phyloP scores from a whole-genome alignment of 2,329 filamentous ascomycete genomes.

The Seiridium cupressi region DNA sequence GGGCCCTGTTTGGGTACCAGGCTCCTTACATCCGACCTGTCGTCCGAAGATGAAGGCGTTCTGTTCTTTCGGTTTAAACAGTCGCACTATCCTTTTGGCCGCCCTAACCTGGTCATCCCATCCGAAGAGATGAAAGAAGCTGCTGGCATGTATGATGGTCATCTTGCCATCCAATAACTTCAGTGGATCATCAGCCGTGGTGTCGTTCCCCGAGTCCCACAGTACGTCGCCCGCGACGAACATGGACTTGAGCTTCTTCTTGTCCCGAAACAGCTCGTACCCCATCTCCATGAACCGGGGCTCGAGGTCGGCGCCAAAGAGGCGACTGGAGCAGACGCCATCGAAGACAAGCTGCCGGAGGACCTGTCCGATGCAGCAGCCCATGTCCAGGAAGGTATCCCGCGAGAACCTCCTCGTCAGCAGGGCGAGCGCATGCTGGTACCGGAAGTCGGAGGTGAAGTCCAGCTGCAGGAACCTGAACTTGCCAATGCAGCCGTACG shows the following conservation, averaged over 20 bases:
- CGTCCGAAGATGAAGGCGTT: conserved; percentile 50
- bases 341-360: conserved; percentile 4
- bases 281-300: conserved; percentile 5
- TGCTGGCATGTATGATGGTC: conserved; percentile 5
- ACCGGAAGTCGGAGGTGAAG: not conserved
- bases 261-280: conserved; percentile 9
- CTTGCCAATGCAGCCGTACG: conserved; percentile 9
- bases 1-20: conserved; percentile 15
- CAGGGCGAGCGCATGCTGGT: conserved; percentile 22
- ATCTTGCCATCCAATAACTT: conserved; percentile 30
- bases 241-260: not conserved
- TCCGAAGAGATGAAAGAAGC: conserved; percentile 14
- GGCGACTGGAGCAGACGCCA: not conserved
- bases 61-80: conserved; percentile 40
- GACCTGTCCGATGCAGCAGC: conserved; percentile 9
- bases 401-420: conserved; percentile 35
- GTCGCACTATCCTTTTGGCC: conserved; percentile 41
- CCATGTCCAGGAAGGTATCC: conserved; percentile 6
- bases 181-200: not conserved
- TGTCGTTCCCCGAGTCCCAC: conserved; percentile 41
- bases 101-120: conserved; percentile 46
- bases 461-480: conserved; percentile 15
- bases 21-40: conserved; percentile 43
- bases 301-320: conserved; percentile 7
- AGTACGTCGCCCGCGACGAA: conserved; percentile 8